Base-by-base conservation (phyloP, 148 eudicot genomes). In the Chenopodium formosanum region DNA sequence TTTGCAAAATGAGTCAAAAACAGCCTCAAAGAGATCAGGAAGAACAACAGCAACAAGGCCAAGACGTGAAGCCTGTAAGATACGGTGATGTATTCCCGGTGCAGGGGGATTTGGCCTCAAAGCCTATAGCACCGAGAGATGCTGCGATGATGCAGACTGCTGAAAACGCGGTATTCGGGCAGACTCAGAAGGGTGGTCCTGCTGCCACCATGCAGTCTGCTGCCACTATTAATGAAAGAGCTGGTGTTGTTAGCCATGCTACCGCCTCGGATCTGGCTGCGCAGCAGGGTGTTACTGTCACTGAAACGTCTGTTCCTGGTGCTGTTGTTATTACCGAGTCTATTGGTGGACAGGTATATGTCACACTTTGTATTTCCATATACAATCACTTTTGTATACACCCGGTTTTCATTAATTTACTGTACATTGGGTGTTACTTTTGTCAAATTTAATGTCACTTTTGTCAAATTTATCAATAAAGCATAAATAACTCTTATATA, bases 121-220 rank as follows among this genome's bases (percentile, higher is more conserved):
- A 91, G 80, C 84, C 90, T 0, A 76, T 94, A 1, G 87, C 86
- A 0, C 97, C 97, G 0, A 75, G 80, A 66, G 98, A 94, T 58
- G 97, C 98, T 0, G 88, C 92, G 27, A 73, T 86, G 88, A 90
- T 92, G 93, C 93, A 90, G 88, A 58, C 90, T 0, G 97, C 97
- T 0, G 98, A 94, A 70, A 81, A 84, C 63, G 73, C 70, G 1
- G 81, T 88, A 31, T 70, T 86, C 2, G 93, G 93, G 1, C 83
- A 86, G 72, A 86, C 90, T 2, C 90, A 78, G 31, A 87, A 82
- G 79, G 94, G 90, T 14, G 91, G 93, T 7, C 90, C 91, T 0
- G 97, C 92, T 9, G 90, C 90, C 29, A 77, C 58, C 60, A 91
- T 92, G 94, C 93, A 88, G 86, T 66, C 90, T 1, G 97, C 94